Percentiles rank a stretch among this genome's conserved stretches.
Evolutionary conservation across 2,329 filamentous ascomycete genomes (phyloP).

Genomic region (Fusarium hostae): DNA sequence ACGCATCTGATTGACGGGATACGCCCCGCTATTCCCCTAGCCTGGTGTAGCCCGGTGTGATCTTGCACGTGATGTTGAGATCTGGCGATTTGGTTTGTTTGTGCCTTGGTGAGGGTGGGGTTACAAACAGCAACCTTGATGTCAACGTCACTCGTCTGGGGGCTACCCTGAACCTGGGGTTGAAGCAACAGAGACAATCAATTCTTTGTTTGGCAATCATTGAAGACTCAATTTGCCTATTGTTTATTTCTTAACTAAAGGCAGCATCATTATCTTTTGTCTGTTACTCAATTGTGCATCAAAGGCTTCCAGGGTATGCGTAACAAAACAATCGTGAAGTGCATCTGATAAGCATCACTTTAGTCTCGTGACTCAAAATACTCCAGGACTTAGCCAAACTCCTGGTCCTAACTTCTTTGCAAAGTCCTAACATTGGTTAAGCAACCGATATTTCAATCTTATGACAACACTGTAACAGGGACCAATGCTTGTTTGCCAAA

Average conservation of each 20-base stretch:
- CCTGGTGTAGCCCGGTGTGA: slow-evolving; percentile 33
- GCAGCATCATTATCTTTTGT: background rate
- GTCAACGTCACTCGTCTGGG: slow-evolving; percentile 37
- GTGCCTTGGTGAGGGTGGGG: slow-evolving; percentile 40
- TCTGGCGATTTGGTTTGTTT: slow-evolving; percentile 38
- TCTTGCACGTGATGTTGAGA: slow-evolving; percentile 38
- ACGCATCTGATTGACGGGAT: slow-evolving; percentile 30
- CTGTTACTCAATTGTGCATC: background rate
- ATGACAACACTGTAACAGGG: background rate
- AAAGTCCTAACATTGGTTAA: no score
- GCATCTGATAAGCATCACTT: background rate
- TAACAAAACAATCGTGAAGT: background rate
- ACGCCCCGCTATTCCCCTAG: slow-evolving; percentile 28
- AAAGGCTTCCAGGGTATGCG: background rate
- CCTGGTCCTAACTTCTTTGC: no score
- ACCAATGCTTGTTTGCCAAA: background rate
- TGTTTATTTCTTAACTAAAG: background rate
- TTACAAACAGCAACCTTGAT: slow-evolving; percentile 41
- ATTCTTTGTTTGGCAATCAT: background rate
- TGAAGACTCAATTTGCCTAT: background rate
- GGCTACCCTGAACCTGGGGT: slow-evolving; percentile 36
- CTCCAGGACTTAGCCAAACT: background rate
- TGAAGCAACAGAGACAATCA: background rate
- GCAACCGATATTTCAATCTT: background rate
- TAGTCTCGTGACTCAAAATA: background rate